A percentile compares a stretch with the other conserved stretches of the same genome.
Conservation (phyloP, 176 grass and related monocot genomes). For the Triticum aestivum region DNA sequence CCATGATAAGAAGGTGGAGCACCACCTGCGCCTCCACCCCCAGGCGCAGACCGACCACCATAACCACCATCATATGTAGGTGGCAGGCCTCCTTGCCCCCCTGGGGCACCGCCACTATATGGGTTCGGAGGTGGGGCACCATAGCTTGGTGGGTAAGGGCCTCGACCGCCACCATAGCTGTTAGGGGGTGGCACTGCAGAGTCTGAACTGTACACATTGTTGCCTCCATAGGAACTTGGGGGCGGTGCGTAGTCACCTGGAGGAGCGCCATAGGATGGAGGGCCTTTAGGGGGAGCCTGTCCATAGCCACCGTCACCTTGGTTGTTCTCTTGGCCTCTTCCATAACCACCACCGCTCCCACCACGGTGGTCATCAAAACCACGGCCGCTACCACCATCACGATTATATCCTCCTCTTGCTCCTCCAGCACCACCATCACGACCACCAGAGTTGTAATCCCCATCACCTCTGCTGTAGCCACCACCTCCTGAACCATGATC, state of each 20-base stretch:
- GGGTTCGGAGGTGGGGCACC: conserved; percentile 63
- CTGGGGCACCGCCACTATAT: conserved; percentile 48
- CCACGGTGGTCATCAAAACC: conserved; percentile 57
- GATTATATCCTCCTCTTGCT: conserved; percentile 44
- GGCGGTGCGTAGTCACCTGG: conserved; percentile 49
- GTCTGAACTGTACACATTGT: conserved; percentile 57
- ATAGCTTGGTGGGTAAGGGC: conserved; percentile 77
- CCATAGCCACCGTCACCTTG: conserved; percentile 44
- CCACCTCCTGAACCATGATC: conserved; percentile 47
- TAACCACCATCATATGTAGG: conserved; percentile 72
- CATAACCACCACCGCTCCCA: conserved; percentile 53
- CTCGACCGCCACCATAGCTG: conserved; percentile 60
- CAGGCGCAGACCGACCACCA: conserved; percentile 43
- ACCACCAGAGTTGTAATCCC: conserved; percentile 44
- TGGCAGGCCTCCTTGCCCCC: conserved; percentile 46
- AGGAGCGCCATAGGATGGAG: conserved; percentile 61
- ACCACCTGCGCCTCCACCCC: conserved; percentile 50
- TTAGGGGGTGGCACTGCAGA: conserved; percentile 72
- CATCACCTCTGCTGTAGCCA: conserved; percentile 56
- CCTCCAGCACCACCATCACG: conserved; percentile 37
- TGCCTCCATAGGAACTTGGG: conserved; percentile 69
- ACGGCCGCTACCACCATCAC: conserved; percentile 46
- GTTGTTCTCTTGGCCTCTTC: conserved; percentile 55
- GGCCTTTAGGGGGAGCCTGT: conserved; percentile 59
- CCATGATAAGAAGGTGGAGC: conserved; percentile 44